Evolutionary conservation across 176 grass and related monocot species (phyloP).

Genomic region (Metroxylon sagu): DNA sequence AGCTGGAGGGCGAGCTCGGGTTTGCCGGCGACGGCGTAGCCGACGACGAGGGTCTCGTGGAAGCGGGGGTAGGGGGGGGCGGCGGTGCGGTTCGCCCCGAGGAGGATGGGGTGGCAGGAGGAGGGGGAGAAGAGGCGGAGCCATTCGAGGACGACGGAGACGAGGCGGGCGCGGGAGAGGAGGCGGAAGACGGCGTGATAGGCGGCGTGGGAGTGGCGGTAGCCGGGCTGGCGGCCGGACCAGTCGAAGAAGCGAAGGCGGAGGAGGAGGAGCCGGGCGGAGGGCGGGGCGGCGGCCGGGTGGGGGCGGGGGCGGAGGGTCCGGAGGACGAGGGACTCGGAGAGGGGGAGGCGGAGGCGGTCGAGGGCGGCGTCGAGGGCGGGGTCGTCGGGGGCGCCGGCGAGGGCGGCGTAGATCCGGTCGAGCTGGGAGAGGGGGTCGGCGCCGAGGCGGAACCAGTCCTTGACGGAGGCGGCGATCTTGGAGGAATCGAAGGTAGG

Average conservation of each 20-base stretch:
- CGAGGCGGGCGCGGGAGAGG: slow-evolving; percentile 31
- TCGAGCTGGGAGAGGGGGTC: slow-evolving; percentile 32
- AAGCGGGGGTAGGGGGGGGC: slow-evolving; percentile 29
- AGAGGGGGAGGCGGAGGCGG: slow-evolving; percentile 28
- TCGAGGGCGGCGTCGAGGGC: slow-evolving; percentile 33
- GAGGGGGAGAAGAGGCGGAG: slow-evolving; percentile 64
- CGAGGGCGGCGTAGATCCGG: slow-evolving; percentile 62
- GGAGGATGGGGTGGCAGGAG: slow-evolving; percentile 1
- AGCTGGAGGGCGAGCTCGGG: slow-evolving; percentile 60
- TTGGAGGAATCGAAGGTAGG: slow-evolving; percentile 7
- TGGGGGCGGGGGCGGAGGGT: slow-evolving; percentile 39
- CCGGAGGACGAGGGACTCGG: slow-evolving; percentile 45
- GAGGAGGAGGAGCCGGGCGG: slow-evolving; percentile 42
- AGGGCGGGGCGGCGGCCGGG: slow-evolving; percentile 15
- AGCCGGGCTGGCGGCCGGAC: slow-evolving; percentile 43
- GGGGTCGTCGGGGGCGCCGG: slow-evolving; percentile 17
- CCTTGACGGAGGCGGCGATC: slow-evolving; percentile 43
- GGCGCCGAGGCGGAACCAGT: slow-evolving; percentile 49
- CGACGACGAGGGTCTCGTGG: slow-evolving; percentile 67
- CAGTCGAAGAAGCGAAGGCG: slow-evolving; percentile 87
- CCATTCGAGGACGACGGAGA: slow-evolving; percentile 62
- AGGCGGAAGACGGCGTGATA: slow-evolving; percentile 63
- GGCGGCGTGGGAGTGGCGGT: slow-evolving; percentile 52
- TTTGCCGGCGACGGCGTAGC: slow-evolving; percentile 75
- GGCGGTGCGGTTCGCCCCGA: not conserved